Conservation (phyloP, 768 basidiomycete species). For the Pisolithus marmoratus region DNA sequence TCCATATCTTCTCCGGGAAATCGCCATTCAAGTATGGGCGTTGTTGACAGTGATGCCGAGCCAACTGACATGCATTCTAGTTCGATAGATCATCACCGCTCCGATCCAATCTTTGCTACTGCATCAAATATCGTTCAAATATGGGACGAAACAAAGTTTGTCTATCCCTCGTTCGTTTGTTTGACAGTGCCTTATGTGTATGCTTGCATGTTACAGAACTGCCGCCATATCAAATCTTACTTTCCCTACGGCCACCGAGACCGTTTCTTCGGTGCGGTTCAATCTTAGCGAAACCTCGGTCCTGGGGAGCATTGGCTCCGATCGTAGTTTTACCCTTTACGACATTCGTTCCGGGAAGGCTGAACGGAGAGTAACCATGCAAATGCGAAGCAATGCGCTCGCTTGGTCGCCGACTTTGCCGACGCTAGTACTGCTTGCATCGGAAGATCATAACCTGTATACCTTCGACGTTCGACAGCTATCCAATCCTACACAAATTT, state of each 20-base stretch:
- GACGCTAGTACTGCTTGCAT: conserved; percentile 86
- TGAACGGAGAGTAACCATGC: conserved; percentile 86
- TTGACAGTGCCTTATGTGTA: conserved; percentile 6
- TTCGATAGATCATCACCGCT: conserved; percentile 90
- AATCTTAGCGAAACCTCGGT: conserved; percentile 93
- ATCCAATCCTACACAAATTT: conserved; percentile 78
- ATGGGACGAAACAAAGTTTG: conserved; percentile 94
- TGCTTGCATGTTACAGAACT: conserved; percentile 42
- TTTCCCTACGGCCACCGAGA: conserved; percentile 84
- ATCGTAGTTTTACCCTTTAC: conserved; percentile 93
- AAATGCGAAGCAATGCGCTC: conserved; percentile 87
- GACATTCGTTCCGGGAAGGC: conserved; percentile 97
- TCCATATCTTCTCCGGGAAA: conserved; percentile 80
- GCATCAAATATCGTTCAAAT: conserved; percentile 91
- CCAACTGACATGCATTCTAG: conserved; percentile 34
- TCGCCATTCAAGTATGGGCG: conserved; percentile 78
- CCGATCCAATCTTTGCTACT: conserved; percentile 87
- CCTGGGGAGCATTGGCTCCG: conserved; percentile 91
- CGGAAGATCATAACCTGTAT: conserved; percentile 97
- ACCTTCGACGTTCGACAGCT: conserved; percentile 94
- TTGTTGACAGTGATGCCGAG: background rate
- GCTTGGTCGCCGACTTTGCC: conserved; percentile 97
- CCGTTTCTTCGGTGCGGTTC: conserved; percentile 82
- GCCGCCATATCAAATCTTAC: conserved; percentile 82
- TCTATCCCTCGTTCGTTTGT: background rate